These are phyloP conservation scores for Pseudocercospora ulei DNA, from an alignment of 2,329 filamentous ascomycete species.

Conservation along the genomic window DNA sequence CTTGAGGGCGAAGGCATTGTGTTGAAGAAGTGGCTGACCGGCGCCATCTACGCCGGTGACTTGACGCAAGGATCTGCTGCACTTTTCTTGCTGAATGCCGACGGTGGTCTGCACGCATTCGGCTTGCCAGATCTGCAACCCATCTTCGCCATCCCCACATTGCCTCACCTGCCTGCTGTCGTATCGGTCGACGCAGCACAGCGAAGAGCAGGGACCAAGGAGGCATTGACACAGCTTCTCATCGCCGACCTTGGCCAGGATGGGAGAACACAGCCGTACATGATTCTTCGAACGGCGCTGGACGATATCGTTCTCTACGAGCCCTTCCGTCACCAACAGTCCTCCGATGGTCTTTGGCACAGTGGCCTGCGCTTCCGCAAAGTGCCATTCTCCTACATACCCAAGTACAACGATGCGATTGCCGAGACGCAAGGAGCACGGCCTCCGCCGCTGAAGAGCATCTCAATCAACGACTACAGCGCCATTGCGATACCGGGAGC, in stretches of 20 bases:
- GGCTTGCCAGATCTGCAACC: conserved; percentile 63
- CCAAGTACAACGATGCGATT: conserved; percentile 47
- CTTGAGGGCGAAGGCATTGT: conserved; percentile 48
- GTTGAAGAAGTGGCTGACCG: conserved; percentile 66
- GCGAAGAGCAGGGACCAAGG: conserved; percentile 61
- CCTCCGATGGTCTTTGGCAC: conserved; percentile 36
- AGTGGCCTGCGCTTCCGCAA: conserved; percentile 66
- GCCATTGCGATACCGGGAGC: conserved; percentile 72
- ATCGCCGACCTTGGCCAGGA: conserved; percentile 76
- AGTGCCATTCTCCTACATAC: conserved; percentile 56
- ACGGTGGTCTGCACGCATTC: conserved; percentile 65
- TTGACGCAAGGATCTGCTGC: conserved; percentile 48
- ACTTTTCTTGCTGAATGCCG: conserved; percentile 65
- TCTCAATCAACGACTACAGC: conserved; percentile 65
- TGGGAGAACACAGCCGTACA: conserved; percentile 59
- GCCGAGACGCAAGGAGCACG: conserved; percentile 41
- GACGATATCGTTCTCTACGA: conserved; percentile 84
- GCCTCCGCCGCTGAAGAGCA: conserved; percentile 46
- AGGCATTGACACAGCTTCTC: conserved; percentile 66
- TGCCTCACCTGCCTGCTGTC: conserved; percentile 67
- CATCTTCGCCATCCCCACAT: conserved; percentile 63
- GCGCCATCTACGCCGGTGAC: conserved; percentile 68
- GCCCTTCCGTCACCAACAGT: conserved; percentile 51
- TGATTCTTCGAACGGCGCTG: conserved; percentile 68
- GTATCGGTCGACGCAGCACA: conserved; percentile 61